These are phyloP conservation scores for Thelonectria rubi DNA, from an alignment of 2,329 filamentous ascomycete genomes.

Conservation along the genomic window DNA sequence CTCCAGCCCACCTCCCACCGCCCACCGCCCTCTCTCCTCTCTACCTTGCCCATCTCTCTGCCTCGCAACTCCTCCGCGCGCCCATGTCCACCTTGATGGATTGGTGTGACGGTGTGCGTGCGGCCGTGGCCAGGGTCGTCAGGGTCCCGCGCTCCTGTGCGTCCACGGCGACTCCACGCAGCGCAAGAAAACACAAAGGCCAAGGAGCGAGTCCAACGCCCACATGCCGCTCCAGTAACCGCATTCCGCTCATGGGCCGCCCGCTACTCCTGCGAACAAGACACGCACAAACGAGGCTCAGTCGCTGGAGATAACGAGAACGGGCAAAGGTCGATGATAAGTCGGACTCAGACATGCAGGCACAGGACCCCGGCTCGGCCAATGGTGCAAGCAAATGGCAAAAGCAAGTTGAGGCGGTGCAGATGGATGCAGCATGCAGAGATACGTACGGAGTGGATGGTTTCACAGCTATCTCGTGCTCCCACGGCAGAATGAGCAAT, in stretches of 20 bases:
- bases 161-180: conserved; percentile 14
- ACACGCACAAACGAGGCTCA: conserved; percentile 13
- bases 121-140: conserved; percentile 18
- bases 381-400: background rate
- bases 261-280: conserved; percentile 13
- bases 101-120: conserved; percentile 23
- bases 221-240: conserved; percentile 1
- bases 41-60: too few relatives aligned
- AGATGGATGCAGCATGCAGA: background rate
- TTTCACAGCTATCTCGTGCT: conserved; percentile 14
- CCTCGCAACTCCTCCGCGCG: too few relatives aligned
- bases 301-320: conserved; percentile 16
- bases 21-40: conserved; percentile 10
- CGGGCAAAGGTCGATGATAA: conserved; percentile 23
- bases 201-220: conserved; percentile 3
- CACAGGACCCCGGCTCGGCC: conserved; percentile 16
- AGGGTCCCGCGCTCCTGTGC: conserved; percentile 20
- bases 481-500: conserved; percentile 14
- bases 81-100: conserved; percentile 8
- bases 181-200: conserved; percentile 6
- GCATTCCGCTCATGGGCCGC: background rate
- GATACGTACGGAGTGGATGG: background rate
- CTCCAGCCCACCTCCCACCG: background rate
- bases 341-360: conserved; percentile 16
- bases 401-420: conserved; percentile 6